A percentile compares a stretch with the other conserved stretches of the same genome.
These are phyloP conservation scores for Flaveria robusta DNA, from an alignment of 129 eudicot species.

Conservation along the genomic window DNA sequence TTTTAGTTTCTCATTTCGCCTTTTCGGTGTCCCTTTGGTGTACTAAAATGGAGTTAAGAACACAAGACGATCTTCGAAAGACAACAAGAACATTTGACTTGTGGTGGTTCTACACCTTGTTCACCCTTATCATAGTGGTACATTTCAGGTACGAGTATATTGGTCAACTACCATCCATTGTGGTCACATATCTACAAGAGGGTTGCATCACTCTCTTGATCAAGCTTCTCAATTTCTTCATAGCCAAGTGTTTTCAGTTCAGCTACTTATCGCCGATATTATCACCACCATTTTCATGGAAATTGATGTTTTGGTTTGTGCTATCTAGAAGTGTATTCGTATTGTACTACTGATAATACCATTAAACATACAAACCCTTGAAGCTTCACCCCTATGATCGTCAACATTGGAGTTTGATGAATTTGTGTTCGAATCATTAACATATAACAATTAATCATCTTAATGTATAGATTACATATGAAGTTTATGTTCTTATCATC, in stretches of 20 bases:
- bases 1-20: neutral
- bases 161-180: conserved; percentile 5
- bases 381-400: neutral
- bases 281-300: conserved; percentile 14
- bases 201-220: conserved; percentile 26
- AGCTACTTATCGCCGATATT: conserved; percentile 21
- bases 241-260: conserved; percentile 37
- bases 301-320: conserved; percentile 33
- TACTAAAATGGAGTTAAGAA: neutral
- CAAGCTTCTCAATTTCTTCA: conserved; percentile 35
- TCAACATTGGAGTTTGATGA: neutral
- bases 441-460: neutral
- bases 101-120: conserved; percentile 14
- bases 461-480: neutral
- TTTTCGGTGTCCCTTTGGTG: neutral
- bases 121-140: neutral
- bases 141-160: neutral
- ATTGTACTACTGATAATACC: neutral
- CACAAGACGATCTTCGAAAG: neutral
- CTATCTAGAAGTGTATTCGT: conserved; percentile 16
- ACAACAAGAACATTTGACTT: neutral
- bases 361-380: neutral
- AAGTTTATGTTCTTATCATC: neutral
- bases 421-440: neutral
- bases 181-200: conserved; percentile 9